phyloP scores from a whole-genome alignment of 305 asterid genomes.

The Caryopteris hybrid region DNA sequence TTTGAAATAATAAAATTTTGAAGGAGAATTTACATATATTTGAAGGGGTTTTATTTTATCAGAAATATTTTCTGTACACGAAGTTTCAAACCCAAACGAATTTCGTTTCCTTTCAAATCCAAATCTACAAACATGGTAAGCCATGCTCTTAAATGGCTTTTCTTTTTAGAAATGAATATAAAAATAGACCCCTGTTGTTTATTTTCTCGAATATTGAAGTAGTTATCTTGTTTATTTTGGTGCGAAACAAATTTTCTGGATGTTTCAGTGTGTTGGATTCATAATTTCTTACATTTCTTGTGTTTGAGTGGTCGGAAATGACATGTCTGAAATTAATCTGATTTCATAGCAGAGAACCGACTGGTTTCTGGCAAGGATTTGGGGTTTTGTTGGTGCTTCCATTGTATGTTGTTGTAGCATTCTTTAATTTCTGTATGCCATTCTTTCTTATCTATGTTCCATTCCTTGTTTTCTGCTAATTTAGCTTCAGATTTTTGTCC shows the following conservation, averaged over 20 bases:
- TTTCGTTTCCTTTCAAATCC: neutral
- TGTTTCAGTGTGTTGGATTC: too few relatives aligned
- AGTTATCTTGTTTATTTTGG: neutral
- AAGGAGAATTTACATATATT: too few relatives aligned
- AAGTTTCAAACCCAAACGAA: too few relatives aligned
- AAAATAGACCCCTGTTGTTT: neutral
- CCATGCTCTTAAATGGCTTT: neutral
- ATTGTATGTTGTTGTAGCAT: slow-evolving; percentile 7
- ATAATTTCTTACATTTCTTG: too few relatives aligned
- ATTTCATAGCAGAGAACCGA: neutral
- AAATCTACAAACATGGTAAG: neutral
- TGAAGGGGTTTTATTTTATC: slow-evolving; percentile 10
- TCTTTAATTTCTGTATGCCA: slow-evolving; percentile 4
- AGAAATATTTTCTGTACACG: neutral
- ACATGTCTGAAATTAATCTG: neutral
- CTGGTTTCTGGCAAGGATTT: slow-evolving; percentile 6
- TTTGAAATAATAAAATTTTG: too few relatives aligned
- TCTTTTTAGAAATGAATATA: neutral
- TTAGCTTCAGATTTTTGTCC: slow-evolving; percentile 24
- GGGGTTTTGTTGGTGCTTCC: slow-evolving; percentile 9
- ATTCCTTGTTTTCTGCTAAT: slow-evolving; percentile 14
- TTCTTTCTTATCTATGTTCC: neutral
- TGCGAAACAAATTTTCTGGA: too few relatives aligned
- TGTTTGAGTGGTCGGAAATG: too few relatives aligned
- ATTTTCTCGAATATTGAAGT: slow-evolving; percentile 10